Evolutionary conservation across 148 eudicot species (phyloP), one percentile per base, ranked within the genome.

Genomic region (Tetragonia tetragonoides): DNA sequence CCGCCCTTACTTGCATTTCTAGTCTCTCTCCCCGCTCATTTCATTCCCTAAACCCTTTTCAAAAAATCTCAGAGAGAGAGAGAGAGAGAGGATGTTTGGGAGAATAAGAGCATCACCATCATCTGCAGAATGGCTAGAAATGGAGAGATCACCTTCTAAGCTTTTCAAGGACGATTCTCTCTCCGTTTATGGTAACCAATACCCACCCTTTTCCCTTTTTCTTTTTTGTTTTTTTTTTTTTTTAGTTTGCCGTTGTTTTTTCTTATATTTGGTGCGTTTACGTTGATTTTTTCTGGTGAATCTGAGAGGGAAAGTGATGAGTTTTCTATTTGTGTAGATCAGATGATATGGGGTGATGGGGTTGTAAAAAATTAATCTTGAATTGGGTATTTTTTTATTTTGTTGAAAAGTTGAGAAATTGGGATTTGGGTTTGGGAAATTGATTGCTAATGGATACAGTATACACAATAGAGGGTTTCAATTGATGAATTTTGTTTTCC

Each of bases 151-250:
- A 0, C 79, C 87, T 83, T 68, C 88, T 18, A 93, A 93, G 85
- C 78, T 88, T 82, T 81, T 81, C 81, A 93, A 93, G 66, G 85
- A 89, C 81, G 95, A 90, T 79, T 90, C 93, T 78, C 90, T 90
- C 76, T 90, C 97, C 59, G 82, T 93, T 73, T 93, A 88, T 38
- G 97, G 97, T 93, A 83, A 37, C 42, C 20, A 7, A 53, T 0
- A 10, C 21, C 6, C 62, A 21, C 23, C 28, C 20, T 23, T 7
- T n/a, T 38, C 39, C 68, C 37, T 47, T 46, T 20, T 34, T 69
- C 11, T 38, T 20, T 15, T 49, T 54, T 14, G 39, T 5, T 2
- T 10, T 44, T 5, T 68, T 3, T 57, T 74, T 6, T 4, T 51
- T n/a, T n/a, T n/a, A n/a, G n/a, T n/a, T n/a, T n/a, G n/a, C 41